Evolutionary conservation across 2,329 filamentous ascomycete species (phyloP), one percentile per base, ranked within the genome.

Genomic region (Ilyonectria sp.): DNA sequence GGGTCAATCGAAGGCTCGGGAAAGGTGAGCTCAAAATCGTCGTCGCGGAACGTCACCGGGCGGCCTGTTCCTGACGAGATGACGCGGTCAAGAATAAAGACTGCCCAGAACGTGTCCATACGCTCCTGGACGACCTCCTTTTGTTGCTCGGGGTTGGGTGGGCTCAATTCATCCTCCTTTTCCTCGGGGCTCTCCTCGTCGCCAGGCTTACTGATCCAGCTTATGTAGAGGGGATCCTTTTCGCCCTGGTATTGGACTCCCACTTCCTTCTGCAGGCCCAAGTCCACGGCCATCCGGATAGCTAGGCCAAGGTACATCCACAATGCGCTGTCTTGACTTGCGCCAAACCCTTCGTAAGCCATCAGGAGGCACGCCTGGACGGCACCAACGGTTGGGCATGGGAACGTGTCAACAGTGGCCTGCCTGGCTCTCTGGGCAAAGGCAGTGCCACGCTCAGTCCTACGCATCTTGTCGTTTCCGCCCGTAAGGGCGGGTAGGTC

Each of bases 301-400:
- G 94, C 92, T 58, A 95, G 91, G 0, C 94, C 94, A 1, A 97
- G 85, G 76, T 97, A 97, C 94, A 97, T 97, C 94, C 94, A 97
- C 7, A 97, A 81, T 0, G 94, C 93, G 78, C 94, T 97, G 76
- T 97, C 94, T 74, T 95, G 93, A 71, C 94, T 93, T 11, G 93
- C 93, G 1, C 94, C 94, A 73, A 97, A 97, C 49, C 95, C 92
- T 72, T 97, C 94, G 76, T 97, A 97, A 0, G 94, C 94, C 81
- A 97, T 89, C 31, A 97, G 82, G 11, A 97, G 81, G 55, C 92
- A 94, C 1, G 94, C 93, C 74, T 97, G 94, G 0, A 96, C 93
- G 10, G 93, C 94, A 26, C 92, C 92, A 1, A 97, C 91, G 2
- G 91, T 94, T 0, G 94, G 94, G 68, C 92, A 96, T 1, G 93